Base-by-base conservation (phyloP, 169 alveolate genomes). In the Plasmodium berghei region DNA sequence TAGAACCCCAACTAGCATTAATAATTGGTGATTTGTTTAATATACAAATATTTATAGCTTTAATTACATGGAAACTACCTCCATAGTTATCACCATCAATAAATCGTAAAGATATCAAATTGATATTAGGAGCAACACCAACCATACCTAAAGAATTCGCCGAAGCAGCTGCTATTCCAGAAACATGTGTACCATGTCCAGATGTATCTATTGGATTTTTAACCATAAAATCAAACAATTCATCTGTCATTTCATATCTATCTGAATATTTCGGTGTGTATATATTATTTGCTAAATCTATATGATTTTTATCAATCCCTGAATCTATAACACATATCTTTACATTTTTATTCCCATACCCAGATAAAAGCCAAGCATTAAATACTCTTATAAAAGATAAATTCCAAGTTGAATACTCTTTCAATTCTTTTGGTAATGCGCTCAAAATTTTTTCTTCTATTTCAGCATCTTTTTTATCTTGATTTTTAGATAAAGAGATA, bases 101-200 rank as follows among this genome's bases (percentile, higher is more conserved):
- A 83, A 83, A 83, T n/a, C 90, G 46, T 83, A 83, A 67, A 9
- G 90, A 83, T 22, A 83, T 70, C 59, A 83, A 45, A 34, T 58
- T 83, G 9, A 62, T 24, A 83, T 83, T 56, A 12, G 90, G 90
- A 22, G 90, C 85, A 5, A 83, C 90, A 83, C 90, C 90, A 9
- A 83, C 90, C 64, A 83, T 69, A 18, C 90, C 90, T 26, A 83
- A 70, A 45, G 28, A 85, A 16, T 71, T 72, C 16, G 67, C 86
- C 52, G 22, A 55, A 5, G 87, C 95, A 3, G 93, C 95, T 4
- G 73, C 70, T n/a, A 91, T 88, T 6, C 97, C 97, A 4, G 97
- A 94, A 46, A 91, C 87, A 67, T 92, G 95, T 2, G 98, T 95
- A 40, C 98, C 98, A 69, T 95, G 97, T 1, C 98, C 98, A 55